phyloP scores from a whole-genome alignment of 2,329 filamentous ascomycete species.

The Sordariomycetes sp. region DNA sequence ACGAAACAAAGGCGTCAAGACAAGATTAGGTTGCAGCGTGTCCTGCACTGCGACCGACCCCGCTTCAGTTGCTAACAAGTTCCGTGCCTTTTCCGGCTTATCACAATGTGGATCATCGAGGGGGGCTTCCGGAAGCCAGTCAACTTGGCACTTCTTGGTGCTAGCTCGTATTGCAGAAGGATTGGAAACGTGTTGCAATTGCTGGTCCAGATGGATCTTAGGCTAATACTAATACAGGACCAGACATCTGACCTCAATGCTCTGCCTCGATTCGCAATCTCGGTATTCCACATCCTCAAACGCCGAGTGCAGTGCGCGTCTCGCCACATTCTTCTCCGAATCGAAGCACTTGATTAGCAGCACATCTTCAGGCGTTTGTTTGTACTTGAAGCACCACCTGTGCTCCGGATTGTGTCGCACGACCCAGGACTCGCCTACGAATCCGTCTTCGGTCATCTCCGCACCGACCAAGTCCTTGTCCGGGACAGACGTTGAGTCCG shows the following conservation, averaged over 20 bases:
- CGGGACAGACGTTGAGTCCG: conserved; percentile 37
- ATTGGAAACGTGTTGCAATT: no score
- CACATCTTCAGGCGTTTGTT: conserved; percentile 42
- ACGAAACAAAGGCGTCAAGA: no score
- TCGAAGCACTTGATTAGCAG: conserved; percentile 55
- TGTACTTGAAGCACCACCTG: conserved; percentile 43
- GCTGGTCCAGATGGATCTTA: no score
- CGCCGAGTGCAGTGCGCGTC: conserved; percentile 43
- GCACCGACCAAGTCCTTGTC: conserved; percentile 41
- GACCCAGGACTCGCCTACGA: conserved; percentile 38
- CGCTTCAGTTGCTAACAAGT: no score
- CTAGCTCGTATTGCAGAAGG: no score
- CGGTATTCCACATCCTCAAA: conserved; percentile 35
- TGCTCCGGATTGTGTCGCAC: conserved; percentile 31
- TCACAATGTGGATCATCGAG: no score
- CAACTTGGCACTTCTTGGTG: no score
- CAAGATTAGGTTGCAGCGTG: no score
- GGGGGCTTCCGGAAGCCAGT: no score
- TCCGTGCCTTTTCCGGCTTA: no score
- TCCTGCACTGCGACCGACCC: no score
- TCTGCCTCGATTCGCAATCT: conserved; percentile 43
- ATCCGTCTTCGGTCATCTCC: conserved; percentile 39
- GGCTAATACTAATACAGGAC: conserved; percentile 45
- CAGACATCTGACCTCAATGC: conserved; percentile 59
- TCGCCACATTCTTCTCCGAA: conserved; percentile 44